Evolutionary conservation across 2,329 filamentous ascomycete genomes (phyloP).

Genomic region (Epichloe hybrida): DNA sequence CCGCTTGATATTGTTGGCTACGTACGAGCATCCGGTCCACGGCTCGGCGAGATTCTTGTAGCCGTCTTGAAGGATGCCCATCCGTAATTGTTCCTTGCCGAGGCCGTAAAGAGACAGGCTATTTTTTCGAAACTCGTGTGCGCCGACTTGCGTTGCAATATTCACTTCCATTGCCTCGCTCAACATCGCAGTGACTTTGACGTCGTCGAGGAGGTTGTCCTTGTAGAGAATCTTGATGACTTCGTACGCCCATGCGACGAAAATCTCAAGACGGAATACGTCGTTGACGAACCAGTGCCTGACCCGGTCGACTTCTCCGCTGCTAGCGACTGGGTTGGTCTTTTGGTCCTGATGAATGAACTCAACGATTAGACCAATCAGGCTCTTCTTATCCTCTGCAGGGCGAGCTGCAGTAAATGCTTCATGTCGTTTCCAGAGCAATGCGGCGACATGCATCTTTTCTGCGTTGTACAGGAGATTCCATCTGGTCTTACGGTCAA

Average conservation of each 20-base stretch:
- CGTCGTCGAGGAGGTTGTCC: constrained; percentile 42
- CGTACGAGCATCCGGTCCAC: constrained; percentile 65
- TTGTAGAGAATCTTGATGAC: constrained; percentile 61
- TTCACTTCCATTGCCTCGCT: constrained; percentile 54
- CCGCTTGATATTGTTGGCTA: constrained; percentile 48
- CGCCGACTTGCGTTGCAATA: constrained; percentile 39
- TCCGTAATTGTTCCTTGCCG: constrained; percentile 47
- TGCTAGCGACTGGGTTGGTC: constrained; percentile 47
- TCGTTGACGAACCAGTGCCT: constrained; percentile 81
- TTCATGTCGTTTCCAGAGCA: constrained; percentile 74
- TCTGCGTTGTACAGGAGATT: constrained; percentile 78
- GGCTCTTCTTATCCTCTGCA: constrained; percentile 49
- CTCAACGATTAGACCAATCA: constrained; percentile 61
- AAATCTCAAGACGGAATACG: constrained; percentile 55
- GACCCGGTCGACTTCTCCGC: constrained; percentile 63
- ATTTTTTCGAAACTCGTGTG: constrained; percentile 60
- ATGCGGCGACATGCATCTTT: constrained; percentile 67
- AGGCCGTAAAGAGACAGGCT: constrained; percentile 64
- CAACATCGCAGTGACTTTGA: constrained; percentile 39
- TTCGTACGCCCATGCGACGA: constrained; percentile 68
- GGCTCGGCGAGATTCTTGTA: constrained; percentile 63
- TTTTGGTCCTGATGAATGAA: constrained; percentile 67
- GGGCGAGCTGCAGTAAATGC: constrained; percentile 46
- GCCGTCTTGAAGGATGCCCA: constrained; percentile 48
- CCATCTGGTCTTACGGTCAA: constrained; percentile 63